Percentiles rank a stretch among this genome's conserved stretches.
phyloP scores from a whole-genome alignment of 148 eudicot species.

The Amaranthus cruentus region DNA sequence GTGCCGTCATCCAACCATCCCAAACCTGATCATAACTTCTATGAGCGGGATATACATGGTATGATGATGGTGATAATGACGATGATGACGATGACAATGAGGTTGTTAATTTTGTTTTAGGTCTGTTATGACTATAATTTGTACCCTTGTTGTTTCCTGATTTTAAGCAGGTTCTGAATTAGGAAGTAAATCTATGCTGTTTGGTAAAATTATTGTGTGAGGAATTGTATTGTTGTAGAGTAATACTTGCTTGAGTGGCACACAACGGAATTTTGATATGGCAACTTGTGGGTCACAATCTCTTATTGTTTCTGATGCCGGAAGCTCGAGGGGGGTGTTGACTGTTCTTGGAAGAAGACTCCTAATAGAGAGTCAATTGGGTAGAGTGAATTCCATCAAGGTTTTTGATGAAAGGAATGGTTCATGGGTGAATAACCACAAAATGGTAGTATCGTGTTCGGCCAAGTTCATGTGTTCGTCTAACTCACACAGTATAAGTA shows the following conservation, averaged over 20 bases:
- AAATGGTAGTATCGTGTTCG: conserved; percentile 27
- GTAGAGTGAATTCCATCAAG: conserved; percentile 33
- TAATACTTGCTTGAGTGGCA: neutral
- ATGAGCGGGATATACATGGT: no score
- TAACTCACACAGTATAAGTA: conserved; percentile 49
- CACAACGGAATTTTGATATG: conserved; percentile 29
- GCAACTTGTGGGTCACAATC: conserved; percentile 44
- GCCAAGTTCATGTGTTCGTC: conserved; percentile 48
- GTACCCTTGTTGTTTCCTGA: neutral
- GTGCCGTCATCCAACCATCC: no score
- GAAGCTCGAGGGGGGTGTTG: conserved; percentile 43
- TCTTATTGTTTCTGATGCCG: conserved; percentile 46
- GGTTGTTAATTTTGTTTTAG: neutral
- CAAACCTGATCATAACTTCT: no score
- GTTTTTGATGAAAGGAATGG: conserved; percentile 45
- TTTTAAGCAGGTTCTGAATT: conserved; percentile 11
- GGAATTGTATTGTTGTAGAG: neutral
- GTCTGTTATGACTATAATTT: neutral
- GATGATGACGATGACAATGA: no score
- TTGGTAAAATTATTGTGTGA: neutral
- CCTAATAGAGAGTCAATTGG: conserved; percentile 21
- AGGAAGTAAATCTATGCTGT: neutral
- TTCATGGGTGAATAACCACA: conserved; percentile 26
- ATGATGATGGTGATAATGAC: no score
- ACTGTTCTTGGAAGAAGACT: conserved; percentile 49